Conservation (phyloP, 495 filamentous ascomycete genomes). For the Podospora pseudocomata region DNA sequence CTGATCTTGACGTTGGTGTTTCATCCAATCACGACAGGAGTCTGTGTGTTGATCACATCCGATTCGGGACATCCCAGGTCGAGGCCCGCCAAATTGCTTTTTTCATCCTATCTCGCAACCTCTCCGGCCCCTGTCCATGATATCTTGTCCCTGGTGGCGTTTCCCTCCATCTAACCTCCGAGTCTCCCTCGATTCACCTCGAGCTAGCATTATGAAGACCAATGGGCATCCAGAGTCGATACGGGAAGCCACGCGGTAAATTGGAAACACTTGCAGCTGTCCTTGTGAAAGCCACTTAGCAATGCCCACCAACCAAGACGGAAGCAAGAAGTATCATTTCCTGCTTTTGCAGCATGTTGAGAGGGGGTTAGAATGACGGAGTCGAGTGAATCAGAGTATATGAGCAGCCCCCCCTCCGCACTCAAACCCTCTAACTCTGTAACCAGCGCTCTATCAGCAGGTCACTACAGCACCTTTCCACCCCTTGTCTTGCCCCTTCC, state of each 20-base stretch:
- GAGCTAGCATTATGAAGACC: background rate
- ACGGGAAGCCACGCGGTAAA: background rate
- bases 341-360: background rate
- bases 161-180: background rate
- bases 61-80: background rate
- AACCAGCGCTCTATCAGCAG: background rate
- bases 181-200: background rate
- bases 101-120: background rate
- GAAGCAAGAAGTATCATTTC: background rate
- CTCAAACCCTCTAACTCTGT: background rate
- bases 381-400: background rate
- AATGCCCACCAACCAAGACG: background rate
- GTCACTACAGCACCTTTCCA: background rate
- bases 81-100: background rate
- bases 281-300: background rate
- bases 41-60: background rate
- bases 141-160: background rate
- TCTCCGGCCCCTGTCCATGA: background rate
- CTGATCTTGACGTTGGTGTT: background rate
- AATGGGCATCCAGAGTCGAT: background rate
- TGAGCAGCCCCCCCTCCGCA: background rate
- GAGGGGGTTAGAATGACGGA: background rate
- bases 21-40: background rate
- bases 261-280: background rate
- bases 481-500: constrained; percentile 9